Evolutionary conservation across 305 asterid species (phyloP).

Genomic region (Ilex paraguariensis): DNA sequence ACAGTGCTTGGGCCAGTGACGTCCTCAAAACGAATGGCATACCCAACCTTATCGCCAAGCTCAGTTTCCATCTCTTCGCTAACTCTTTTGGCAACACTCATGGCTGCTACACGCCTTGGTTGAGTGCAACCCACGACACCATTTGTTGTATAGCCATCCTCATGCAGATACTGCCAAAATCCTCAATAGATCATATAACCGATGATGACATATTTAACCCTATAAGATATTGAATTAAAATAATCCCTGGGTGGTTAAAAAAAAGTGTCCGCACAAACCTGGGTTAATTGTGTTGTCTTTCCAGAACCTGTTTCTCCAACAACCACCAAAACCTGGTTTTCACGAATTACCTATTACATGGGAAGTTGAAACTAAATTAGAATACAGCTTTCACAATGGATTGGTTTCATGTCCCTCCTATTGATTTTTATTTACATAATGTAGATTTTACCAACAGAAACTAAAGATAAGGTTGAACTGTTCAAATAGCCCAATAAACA

Average conservation of each 20-base stretch:
- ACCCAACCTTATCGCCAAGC: conserved; percentile 89
- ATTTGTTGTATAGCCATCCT: conserved; percentile 71
- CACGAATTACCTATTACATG: conserved; percentile 67
- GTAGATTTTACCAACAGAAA: too few species aligned
- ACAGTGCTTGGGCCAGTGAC: conserved; percentile 88
- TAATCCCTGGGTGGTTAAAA: neutral
- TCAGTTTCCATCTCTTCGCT: conserved; percentile 97
- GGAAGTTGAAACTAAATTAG: conserved; percentile 7
- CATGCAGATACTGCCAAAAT: conserved; percentile 77
- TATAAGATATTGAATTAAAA: neutral
- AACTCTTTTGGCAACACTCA: conserved; percentile 99
- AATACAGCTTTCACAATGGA: neutral
- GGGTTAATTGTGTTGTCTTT: conserved; percentile 94
- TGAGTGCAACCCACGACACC: conserved; percentile 95
- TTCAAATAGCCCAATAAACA: too few species aligned
- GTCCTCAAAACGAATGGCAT: conserved; percentile 98
- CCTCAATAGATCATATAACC: conserved; percentile 10
- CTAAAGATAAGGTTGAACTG: too few species aligned
- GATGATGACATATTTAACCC: conserved; percentile 2
- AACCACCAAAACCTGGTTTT: conserved; percentile 92
- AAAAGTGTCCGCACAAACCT: conserved; percentile 38
- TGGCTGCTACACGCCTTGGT: conserved; percentile 99
- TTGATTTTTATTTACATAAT: too few species aligned
- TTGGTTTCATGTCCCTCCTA: too few species aligned
- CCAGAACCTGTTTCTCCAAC: conserved; percentile 99